Evolutionary conservation across 108 stramenopile species (phyloP).

Genomic region (Skeletonema grethae): DNA sequence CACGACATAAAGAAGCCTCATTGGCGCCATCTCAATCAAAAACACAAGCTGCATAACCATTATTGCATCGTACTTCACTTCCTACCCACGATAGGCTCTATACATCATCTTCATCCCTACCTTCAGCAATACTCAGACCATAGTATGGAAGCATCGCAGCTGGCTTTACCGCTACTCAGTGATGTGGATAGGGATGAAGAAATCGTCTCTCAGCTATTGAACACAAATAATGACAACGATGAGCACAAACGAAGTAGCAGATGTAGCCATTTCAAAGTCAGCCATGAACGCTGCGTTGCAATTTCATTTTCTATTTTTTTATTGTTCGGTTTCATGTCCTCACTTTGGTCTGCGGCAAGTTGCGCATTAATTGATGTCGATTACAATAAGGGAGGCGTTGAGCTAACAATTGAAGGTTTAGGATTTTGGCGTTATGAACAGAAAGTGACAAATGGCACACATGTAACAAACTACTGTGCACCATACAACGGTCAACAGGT

Average conservation of each 20-base stretch:
- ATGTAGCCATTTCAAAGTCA: not conserved
- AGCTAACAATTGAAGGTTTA: constrained; percentile 22
- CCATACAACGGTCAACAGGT: constrained; percentile 6
- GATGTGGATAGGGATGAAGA: not conserved
- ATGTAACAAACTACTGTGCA: constrained; percentile 7
- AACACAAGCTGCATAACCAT: not conserved
- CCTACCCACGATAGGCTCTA: no score
- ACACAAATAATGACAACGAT: constrained; percentile 11
- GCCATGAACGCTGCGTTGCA: not conserved
- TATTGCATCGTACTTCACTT: no score
- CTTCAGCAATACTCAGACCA: no score
- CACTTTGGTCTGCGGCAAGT: constrained; percentile 16
- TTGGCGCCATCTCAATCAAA: not conserved
- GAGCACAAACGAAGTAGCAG: not conserved
- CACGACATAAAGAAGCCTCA: no score
- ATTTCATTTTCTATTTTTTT: constrained; percentile 5
- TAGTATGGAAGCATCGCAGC: not conserved
- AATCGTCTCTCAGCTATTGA: constrained; percentile 16
- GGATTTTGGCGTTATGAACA: constrained; percentile 31
- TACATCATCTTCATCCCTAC: not conserved
- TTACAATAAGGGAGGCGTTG: constrained; percentile 19
- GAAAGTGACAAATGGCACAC: not conserved
- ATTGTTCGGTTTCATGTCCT: constrained; percentile 20
- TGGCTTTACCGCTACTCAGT: not conserved
- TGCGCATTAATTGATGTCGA: constrained; percentile 25